Evolutionary conservation across 306 rosid genomes (phyloP), one percentile per base, ranked within the genome.

Genomic region (Castanea mollissima): DNA sequence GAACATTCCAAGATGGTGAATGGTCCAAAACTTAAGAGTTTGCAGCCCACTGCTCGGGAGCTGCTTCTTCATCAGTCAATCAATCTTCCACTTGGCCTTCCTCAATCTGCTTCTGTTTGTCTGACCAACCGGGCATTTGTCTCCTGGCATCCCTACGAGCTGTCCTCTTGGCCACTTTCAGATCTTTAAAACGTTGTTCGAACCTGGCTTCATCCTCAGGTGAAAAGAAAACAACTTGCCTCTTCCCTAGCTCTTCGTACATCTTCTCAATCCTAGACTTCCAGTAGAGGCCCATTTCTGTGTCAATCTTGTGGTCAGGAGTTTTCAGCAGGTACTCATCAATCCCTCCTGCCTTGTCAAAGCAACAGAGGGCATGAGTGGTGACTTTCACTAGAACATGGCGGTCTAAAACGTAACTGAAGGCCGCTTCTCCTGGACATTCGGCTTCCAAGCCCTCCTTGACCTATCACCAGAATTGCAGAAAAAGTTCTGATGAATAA

Each of bases 311-410:
- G 25, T 80, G 92, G 90, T 94, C 90, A 72, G 99, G 97, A 49
- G 99, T 94, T 82, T 85, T 92, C 81, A 94, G 89, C 83, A 94
- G 86, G 87, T 94, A 94, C 81, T 94, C 99, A 25, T 94, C 97
- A 60, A 94, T 87, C 75, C 99, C 99, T 78, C 99, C 99, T 5
- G 87, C 95, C 84, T 94, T 94, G 92, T 92, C 99, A 18, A 94
- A 89, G 86, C 97, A 90, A 15, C 99, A 90, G 31, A 94, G 89
- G 71, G 99, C 97, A 5, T 94, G 97, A 21, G 97, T 94, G 67
- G 93, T 90, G 58, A 94, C 95, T 88, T 94, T 92, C 5, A 91
- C 91, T 62, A 93, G 87, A 82, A 94, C 85, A 19, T 92, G 99
- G 32, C 95, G 89, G 85, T 94, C 97, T 46, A 94, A 86, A 71